Conservation (phyloP, 345 rosid species). For the rapeseed (Brassica napus) region Da-Ae NC_063451.1:38682001-38682500, state of each 20-base stretch:
- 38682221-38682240: background rate
- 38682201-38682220: background rate
- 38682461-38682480: background rate
- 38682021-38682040: too few species aligned
- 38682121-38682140: too few species aligned
- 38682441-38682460: conserved; percentile 12
- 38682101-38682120: too few species aligned
- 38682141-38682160: too few species aligned
- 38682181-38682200: background rate
- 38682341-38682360: conserved; percentile 15
- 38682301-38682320: background rate
- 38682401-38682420: background rate
- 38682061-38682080: too few species aligned
- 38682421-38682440: background rate
- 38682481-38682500: background rate
- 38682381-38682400: background rate
- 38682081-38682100: too few species aligned
- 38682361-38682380: background rate
- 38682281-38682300: conserved; percentile 3
- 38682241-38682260: conserved; percentile 19
- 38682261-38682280: conserved; percentile 6
- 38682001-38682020: background rate
- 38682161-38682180: too few species aligned
- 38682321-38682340: background rate
- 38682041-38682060: too few species aligned